These are phyloP conservation scores for Colletotrichum tropicicola DNA, from an alignment of 2,329 filamentous ascomycete species.

Conservation along the genomic window DNA sequence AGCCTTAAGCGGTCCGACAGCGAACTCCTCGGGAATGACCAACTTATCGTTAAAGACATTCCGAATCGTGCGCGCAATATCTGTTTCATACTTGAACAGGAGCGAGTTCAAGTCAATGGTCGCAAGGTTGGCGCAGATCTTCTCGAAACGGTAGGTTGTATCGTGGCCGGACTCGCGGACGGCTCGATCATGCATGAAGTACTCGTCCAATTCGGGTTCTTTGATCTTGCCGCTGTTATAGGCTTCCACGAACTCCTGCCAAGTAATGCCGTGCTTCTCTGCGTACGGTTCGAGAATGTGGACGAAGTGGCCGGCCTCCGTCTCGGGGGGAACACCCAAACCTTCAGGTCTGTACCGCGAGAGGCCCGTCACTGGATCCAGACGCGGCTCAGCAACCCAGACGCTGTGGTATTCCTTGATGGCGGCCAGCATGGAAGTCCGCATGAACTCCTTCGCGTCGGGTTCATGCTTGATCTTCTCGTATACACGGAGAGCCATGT, in stretches of 20 bases:
- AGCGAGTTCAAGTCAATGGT: constrained; percentile 95
- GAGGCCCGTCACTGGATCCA: constrained; percentile 80
- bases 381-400: constrained; percentile 82
- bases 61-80: constrained; percentile 88
- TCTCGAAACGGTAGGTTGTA: constrained; percentile 92
- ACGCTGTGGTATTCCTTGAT: constrained; percentile 97
- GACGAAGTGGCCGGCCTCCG: constrained; percentile 85
- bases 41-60: constrained; percentile 85
- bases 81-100: constrained; percentile 95
- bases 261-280: constrained; percentile 83
- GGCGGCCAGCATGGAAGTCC: constrained; percentile 82
- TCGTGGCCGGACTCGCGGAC: constrained; percentile 97
- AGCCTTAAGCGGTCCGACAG: constrained; percentile 70
- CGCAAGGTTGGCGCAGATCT: constrained; percentile 85
- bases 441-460: constrained; percentile 82
- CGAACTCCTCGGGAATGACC: constrained; percentile 84
- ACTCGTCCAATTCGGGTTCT: constrained; percentile 92
- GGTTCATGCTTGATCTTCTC: constrained; percentile 91
- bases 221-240: constrained; percentile 83
- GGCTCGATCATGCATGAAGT: constrained; percentile 95
- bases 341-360: constrained; percentile 88
- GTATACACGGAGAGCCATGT: constrained; percentile 95
- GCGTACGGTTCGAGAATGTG: constrained; percentile 85
- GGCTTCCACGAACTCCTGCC: constrained; percentile 84
- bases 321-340: constrained; percentile 88